Conservation (phyloP, 2,329 filamentous ascomycete species). For the Sporothrix euskadiensis region DNA sequence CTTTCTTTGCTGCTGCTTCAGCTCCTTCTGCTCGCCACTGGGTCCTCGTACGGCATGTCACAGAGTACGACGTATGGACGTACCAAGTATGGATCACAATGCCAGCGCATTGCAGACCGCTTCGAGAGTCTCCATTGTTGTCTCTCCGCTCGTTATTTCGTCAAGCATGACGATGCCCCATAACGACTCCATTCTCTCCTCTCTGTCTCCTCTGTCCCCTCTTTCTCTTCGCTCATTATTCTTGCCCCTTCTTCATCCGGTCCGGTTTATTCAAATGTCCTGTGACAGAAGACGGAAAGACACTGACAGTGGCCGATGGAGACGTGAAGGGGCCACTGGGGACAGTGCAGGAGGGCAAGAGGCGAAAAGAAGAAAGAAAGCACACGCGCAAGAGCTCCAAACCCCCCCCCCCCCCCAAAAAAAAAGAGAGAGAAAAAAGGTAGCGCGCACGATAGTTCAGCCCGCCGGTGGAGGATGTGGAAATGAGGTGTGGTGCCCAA, state of each 20-base stretch:
- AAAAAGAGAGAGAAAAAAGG: too few relatives aligned
- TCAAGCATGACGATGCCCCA: conserved; percentile 2
- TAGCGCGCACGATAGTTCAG: conserved; percentile 21
- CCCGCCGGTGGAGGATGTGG: conserved; percentile 14
- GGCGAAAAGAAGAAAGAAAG: conserved; percentile 13
- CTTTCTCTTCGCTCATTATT: neutral
- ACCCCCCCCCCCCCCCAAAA: too few relatives aligned
- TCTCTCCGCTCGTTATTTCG: conserved; percentile 11
- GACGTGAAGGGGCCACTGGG: neutral
- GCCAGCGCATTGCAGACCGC: conserved; percentile 6
- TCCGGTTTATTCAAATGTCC: neutral
- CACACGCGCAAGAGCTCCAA: neutral
- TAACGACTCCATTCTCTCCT: neutral
- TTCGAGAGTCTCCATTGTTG: neutral
- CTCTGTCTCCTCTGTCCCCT: neutral
- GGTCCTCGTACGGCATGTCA: neutral
- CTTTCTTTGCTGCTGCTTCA: neutral
- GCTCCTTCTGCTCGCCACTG: neutral
- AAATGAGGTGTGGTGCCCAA: conserved; percentile 24
- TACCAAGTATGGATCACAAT: neutral
- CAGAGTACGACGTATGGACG: neutral
- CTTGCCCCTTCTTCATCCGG: neutral
- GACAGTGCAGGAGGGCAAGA: neutral
- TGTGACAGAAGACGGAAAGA: conserved; percentile 16
- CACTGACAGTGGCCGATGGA: neutral